phyloP scores from a whole-genome alignment of 2,329 filamentous ascomycete genomes.

The Clarireedia homoeocarpa region DNA sequence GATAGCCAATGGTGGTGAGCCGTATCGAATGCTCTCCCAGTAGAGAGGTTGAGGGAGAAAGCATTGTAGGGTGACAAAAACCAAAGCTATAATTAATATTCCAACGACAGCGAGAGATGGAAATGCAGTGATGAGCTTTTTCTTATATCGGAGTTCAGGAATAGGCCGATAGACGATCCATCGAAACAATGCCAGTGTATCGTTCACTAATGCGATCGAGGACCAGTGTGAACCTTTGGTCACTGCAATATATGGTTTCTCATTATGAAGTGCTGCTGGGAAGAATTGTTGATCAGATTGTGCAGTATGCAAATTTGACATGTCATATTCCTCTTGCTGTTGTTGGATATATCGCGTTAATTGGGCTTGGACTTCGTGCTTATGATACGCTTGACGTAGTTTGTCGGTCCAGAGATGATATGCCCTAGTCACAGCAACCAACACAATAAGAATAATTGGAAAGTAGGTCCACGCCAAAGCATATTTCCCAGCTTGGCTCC shows the following conservation, averaged over 20 bases:
- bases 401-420: constrained; percentile 94
- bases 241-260: constrained; percentile 48
- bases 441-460: constrained; percentile 60
- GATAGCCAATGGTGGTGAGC: constrained; percentile 82
- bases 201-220: constrained; percentile 67
- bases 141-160: constrained; percentile 61
- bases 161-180: constrained; percentile 87
- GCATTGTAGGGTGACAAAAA: constrained; percentile 71
- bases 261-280: constrained; percentile 53
- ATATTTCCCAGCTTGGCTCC: constrained; percentile 76
- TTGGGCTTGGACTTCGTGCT: constrained; percentile 67
- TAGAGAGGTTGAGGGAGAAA: constrained; percentile 85
- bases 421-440: constrained; percentile 61
- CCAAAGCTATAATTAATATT: constrained; percentile 58
- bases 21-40: constrained; percentile 78
- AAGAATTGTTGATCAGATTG: constrained; percentile 44
- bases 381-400: constrained; percentile 80
- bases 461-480: constrained; percentile 85
- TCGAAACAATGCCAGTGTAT: constrained; percentile 71
- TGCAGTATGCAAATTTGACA: constrained; percentile 48
- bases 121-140: constrained; percentile 61
- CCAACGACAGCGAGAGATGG: constrained; percentile 68
- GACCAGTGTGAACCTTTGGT: constrained; percentile 63
- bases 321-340: constrained; percentile 48
- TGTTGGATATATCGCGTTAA: constrained; percentile 49